Percentiles rank a stretch among this genome's conserved stretches.
Conservation (phyloP, 306 rosid species). For the Cicer arietinum region DNA sequence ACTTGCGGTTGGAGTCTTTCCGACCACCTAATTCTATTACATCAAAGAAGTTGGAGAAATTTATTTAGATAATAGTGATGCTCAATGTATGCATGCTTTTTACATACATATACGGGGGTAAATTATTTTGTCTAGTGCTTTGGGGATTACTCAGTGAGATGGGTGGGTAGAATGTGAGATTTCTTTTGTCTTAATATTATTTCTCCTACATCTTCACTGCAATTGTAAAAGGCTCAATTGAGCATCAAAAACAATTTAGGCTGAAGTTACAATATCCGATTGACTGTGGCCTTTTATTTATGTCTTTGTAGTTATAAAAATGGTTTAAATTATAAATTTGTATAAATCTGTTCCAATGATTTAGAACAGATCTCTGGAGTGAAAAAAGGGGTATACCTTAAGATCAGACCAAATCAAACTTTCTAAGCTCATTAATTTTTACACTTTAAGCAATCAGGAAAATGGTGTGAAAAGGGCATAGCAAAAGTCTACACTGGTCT, state of each 20-base stretch:
- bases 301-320: conserved; percentile 27
- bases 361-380: too few species aligned
- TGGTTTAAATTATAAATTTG: background rate
- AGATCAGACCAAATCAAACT: too few species aligned
- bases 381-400: too few species aligned
- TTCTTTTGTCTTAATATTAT: conserved; percentile 54
- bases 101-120: conserved; percentile 24
- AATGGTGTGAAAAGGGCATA: too few species aligned
- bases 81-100: conserved; percentile 64
- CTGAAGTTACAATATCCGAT: background rate
- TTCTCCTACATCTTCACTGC: conserved; percentile 52
- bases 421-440: too few species aligned
- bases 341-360: too few species aligned
- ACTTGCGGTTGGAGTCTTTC: conserved; percentile 68
- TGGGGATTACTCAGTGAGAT: conserved; percentile 49
- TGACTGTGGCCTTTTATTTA: conserved; percentile 32
- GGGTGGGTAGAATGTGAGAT: conserved; percentile 53
- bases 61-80: conserved; percentile 71
- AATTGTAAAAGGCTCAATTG: conserved; percentile 62
- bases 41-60: conserved; percentile 71
- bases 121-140: conserved; percentile 51
- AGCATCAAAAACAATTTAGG: conserved; percentile 52
- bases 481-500: too few species aligned
- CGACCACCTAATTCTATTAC: conserved; percentile 59
- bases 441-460: too few species aligned